These are phyloP conservation scores for Colletotrichum lini DNA, from an alignment of 2,329 filamentous ascomycete genomes.

Conservation along the genomic window DNA sequence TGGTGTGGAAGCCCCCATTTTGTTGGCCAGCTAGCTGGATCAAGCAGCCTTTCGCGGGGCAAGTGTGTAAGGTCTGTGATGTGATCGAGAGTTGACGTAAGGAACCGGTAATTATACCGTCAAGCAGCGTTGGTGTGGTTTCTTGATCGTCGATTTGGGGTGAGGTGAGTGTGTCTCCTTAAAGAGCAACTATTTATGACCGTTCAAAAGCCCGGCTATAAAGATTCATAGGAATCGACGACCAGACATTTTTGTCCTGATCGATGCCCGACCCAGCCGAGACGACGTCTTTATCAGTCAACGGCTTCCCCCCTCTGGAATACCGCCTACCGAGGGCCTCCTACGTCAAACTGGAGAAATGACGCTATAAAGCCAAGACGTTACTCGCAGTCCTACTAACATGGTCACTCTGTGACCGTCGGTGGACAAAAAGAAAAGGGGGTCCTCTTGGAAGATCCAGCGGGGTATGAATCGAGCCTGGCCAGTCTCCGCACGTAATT, in stretches of 20 bases:
- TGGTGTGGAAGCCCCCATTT: slow-evolving; percentile 5
- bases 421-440: neutral
- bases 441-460: neutral
- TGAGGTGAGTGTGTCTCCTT: neutral
- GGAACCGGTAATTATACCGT: neutral
- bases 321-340: neutral
- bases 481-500: slow-evolving; percentile 4
- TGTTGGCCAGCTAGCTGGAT: neutral
- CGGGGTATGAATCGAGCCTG: neutral
- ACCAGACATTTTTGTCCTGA: neutral
- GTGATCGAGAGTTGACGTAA: neutral
- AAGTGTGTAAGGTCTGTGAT: neutral
- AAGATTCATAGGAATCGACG: neutral
- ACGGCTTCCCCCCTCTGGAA: neutral
- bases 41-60: neutral
- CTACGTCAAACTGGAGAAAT: slow-evolving; percentile 26
- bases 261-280: neutral
- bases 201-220: neutral
- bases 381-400: neutral
- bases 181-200: neutral
- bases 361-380: slow-evolving; percentile 28
- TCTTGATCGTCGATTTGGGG: neutral
- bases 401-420: neutral
- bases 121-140: neutral
- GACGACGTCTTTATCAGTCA: slow-evolving; percentile 9